Conservation (phyloP, 164 flowering plant genomes). For the Kalanchoe fedtschenkoi region DNA sequence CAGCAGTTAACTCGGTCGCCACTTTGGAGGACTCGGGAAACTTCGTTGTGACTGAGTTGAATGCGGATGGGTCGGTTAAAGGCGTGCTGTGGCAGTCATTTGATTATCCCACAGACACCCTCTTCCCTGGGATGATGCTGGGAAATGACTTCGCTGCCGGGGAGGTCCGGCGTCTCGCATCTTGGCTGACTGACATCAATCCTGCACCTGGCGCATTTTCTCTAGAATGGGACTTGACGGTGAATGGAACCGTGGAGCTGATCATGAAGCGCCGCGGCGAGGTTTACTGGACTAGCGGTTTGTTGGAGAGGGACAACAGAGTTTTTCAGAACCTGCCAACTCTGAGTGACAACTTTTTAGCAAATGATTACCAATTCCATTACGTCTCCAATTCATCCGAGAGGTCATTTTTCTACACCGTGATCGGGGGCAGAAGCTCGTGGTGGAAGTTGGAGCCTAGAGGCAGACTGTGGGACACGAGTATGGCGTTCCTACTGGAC, state of each 20-base stretch:
- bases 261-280: slow-evolving; percentile 2
- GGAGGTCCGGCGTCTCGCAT: slow-evolving; percentile 12
- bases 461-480: not conserved
- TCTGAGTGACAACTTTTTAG: too few relatives aligned
- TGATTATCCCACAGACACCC: slow-evolving; percentile 25
- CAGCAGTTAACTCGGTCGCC: slow-evolving; percentile 6
- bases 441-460: not conserved
- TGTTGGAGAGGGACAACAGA: not conserved
- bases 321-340: not conserved
- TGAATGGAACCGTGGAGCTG: slow-evolving; percentile 8
- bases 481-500: not conserved
- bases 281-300: slow-evolving; percentile 7
- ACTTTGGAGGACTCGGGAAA: slow-evolving; percentile 18
- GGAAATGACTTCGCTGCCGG: slow-evolving; percentile 15
- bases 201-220: slow-evolving; percentile 19
- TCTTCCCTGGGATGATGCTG: slow-evolving; percentile 27
- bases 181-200: slow-evolving; percentile 11
- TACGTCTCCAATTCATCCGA: not conserved
- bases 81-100: slow-evolving; percentile 25
- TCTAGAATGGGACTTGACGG: slow-evolving; percentile 12
- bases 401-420: not conserved
- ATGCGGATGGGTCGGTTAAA: slow-evolving; percentile 13
- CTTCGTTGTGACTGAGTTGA: slow-evolving; percentile 17
- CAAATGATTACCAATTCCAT: too few relatives aligned
- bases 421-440: not conserved